Evolutionary conservation across 2,329 filamentous ascomycete genomes (phyloP).

Genomic region (Aspergillus tamarii): DNA sequence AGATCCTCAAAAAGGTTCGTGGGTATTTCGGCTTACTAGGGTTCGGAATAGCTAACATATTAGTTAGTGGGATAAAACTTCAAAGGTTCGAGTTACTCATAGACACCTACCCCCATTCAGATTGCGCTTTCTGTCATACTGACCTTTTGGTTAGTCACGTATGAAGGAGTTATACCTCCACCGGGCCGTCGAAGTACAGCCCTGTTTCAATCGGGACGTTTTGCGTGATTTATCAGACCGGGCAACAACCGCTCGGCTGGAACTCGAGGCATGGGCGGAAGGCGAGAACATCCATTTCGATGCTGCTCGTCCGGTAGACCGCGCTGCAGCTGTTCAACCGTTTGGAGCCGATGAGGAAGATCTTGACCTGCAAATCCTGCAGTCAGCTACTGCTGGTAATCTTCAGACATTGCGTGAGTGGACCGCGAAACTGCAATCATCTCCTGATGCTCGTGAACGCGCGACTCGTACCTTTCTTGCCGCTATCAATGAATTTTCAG

Average conservation of each 20-base stretch:
- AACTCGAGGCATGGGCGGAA: slow-evolving; percentile 95
- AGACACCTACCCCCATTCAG: not conserved
- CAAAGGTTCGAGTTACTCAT: slow-evolving; percentile 64
- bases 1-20: slow-evolving; percentile 90
- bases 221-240: slow-evolving; percentile 96
- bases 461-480: slow-evolving; percentile 89
- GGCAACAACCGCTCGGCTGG: slow-evolving; percentile 92
- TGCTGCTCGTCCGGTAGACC: slow-evolving; percentile 47
- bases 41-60: slow-evolving; percentile 24
- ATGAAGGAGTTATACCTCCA: slow-evolving; percentile 98
- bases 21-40: slow-evolving; percentile 16
- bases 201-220: slow-evolving; percentile 96
- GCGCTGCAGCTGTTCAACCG: slow-evolving; percentile 39
- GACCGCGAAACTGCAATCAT: slow-evolving; percentile 68
- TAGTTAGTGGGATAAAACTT: slow-evolving; percentile 91
- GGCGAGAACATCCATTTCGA: slow-evolving; percentile 90
- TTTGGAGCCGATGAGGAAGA: slow-evolving; percentile 82
- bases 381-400: slow-evolving; percentile 81
- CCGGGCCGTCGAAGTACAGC: slow-evolving; percentile 93
- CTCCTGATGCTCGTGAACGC: slow-evolving; percentile 69
- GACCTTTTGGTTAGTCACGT: slow-evolving; percentile 65
- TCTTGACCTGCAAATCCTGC: slow-evolving; percentile 82
- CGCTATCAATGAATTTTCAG: slow-evolving; percentile 82
- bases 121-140: slow-evolving; percentile 20
- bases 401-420: slow-evolving; percentile 77